Evolutionary conservation across 164 flowering plant genomes (phyloP), one percentile per base, ranked within the genome.

Genomic region (Aristolochia contorta): DNA sequence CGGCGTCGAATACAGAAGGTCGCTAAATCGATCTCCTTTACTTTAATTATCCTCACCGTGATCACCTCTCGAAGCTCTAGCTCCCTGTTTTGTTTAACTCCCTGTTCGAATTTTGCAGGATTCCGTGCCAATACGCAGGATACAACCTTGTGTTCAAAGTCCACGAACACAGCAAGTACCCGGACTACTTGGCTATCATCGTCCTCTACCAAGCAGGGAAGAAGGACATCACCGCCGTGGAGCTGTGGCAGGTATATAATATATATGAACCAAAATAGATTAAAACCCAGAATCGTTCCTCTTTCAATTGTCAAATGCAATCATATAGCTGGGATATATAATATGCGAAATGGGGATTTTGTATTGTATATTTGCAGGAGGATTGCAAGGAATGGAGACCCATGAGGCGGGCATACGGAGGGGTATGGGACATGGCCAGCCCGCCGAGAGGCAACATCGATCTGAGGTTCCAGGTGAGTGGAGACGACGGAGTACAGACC

Each of bases 231-330:
- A 52, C 64, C 6, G 82, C 73, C 1, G 74, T 79, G n/a, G 79
- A 87, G 19, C 20, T 87, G 15, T 84, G 93, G 88, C 83, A 73
- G 95, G 97, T 87, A 78, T 2, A 27, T 30, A n/a, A n/a, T n/a
- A n/a, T n/a, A n/a, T n/a, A n/a, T n/a, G n/a, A n/a, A n/a, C n/a
- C n/a, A n/a, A n/a, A n/a, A n/a, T n/a, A n/a, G n/a, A n/a, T n/a
- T n/a, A n/a, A n/a, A n/a, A n/a, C n/a, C n/a, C n/a, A n/a, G n/a
- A n/a, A n/a, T n/a, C n/a, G n/a, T n/a, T n/a, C n/a, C n/a, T n/a
- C n/a, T n/a, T n/a, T n/a, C n/a, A n/a, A n/a, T n/a, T n/a, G n/a
- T n/a, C n/a, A n/a, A n/a, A n/a, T n/a, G n/a, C n/a, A n/a, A n/a
- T n/a, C n/a, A n/a, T n/a, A n/a, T n/a, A n/a, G n/a, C n/a, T n/a